Evolutionary conservation across 2,329 filamentous ascomycete species (phyloP).

Genomic region (Hypoxylon sp.): DNA sequence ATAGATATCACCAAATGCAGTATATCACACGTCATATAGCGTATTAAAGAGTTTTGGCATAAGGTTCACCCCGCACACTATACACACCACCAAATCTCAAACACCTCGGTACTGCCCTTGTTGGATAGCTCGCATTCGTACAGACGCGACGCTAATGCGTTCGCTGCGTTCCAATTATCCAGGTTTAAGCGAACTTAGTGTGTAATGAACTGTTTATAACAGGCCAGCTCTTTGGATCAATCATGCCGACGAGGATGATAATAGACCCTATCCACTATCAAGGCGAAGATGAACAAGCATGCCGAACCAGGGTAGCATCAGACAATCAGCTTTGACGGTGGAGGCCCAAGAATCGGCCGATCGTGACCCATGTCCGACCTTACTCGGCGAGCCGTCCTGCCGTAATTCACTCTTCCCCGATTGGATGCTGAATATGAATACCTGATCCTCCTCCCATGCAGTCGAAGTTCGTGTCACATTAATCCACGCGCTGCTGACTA

Average conservation of each 20-base stretch:
- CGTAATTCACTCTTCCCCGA: constrained; percentile 10
- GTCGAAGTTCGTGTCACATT: background rate
- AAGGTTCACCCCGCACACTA: constrained; percentile 7
- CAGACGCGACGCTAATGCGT: background rate
- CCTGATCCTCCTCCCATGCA: background rate
- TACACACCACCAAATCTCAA: background rate
- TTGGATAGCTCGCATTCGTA: background rate
- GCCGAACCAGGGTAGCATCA: constrained; percentile 3
- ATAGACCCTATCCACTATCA: background rate
- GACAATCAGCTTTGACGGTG: background rate
- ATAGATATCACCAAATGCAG: too few species aligned
- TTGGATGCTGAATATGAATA: constrained; percentile 4
- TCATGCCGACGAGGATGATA: background rate
- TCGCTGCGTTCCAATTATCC: background rate
- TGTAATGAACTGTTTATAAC: background rate
- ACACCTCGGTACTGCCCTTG: background rate
- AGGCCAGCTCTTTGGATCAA: background rate
- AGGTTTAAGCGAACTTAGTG: background rate
- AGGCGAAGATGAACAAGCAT: background rate
- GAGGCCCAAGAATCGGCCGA: constrained; percentile 14
- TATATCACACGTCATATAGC: constrained; percentile 4
- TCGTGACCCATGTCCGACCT: constrained; percentile 17
- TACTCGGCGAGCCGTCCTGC: constrained; percentile 7
- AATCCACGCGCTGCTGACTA: background rate
- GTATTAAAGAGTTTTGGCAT: background rate